Evolutionary conservation across 2,329 filamentous ascomycete species (phyloP).

Genomic region (Colletotrichum trifolii): DNA sequence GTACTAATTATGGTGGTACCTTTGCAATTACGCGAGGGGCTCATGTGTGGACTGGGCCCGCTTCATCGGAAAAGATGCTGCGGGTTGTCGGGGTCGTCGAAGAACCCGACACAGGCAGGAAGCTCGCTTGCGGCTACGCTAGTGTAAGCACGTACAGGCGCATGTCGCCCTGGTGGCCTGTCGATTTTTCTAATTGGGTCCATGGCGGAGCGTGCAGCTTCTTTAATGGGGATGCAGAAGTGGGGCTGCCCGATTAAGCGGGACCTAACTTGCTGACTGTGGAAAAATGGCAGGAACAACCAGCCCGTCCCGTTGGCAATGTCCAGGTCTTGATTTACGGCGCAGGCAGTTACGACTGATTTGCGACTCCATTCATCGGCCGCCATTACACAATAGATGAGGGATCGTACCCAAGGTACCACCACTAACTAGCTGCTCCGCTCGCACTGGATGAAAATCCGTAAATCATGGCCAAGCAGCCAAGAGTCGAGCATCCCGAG

Average conservation of each 20-base stretch:
- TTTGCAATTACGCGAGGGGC: too few relatives aligned
- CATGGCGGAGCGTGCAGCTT: constrained; percentile 12
- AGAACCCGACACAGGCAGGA: constrained; percentile 29
- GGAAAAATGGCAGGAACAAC: constrained; percentile 7
- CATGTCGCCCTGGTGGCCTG: not conserved
- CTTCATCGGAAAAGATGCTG: constrained; percentile 6
- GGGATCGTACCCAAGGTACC: too few relatives aligned
- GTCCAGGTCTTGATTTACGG: not conserved
- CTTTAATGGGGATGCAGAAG: constrained; percentile 10
- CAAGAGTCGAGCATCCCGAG: too few relatives aligned
- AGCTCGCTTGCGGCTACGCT: constrained; percentile 31
- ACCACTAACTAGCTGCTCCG: too few relatives aligned
- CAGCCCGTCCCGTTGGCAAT: not conserved
- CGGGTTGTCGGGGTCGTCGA: constrained; percentile 36
- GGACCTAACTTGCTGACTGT: constrained; percentile 5
- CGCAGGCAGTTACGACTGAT: not conserved
- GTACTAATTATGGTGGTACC: not conserved
- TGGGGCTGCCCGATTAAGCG: constrained; percentile 9
- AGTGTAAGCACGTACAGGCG: constrained; percentile 2
- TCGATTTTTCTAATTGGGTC: constrained; percentile 23
- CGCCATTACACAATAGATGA: too few relatives aligned
- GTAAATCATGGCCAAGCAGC: too few relatives aligned
- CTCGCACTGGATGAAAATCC: too few relatives aligned
- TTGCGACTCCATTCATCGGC: not conserved
- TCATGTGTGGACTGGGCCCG: not conserved